These are phyloP conservation scores for Saccharomyces hybrid DNA, from an alignment of 1,139 yeast species.

Conservation along the genomic window DNA sequence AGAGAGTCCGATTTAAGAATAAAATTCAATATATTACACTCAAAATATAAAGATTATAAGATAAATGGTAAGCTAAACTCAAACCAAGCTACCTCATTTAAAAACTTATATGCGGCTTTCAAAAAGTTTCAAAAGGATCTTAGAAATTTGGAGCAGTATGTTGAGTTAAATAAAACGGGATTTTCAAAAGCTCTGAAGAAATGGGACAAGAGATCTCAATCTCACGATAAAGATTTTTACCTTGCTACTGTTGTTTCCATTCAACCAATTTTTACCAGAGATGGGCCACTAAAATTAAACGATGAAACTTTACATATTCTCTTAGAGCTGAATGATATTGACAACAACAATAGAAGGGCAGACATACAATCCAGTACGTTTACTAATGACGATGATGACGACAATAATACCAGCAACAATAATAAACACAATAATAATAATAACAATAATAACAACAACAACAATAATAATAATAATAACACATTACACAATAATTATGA, in stretches of 20 bases:
- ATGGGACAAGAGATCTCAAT: constrained; percentile 95
- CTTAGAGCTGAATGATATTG: constrained; percentile 77
- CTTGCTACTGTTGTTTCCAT: constrained; percentile 89
- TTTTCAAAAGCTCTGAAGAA: constrained; percentile 90
- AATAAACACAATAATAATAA: constrained; percentile 3
- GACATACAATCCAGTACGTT: constrained; percentile 47
- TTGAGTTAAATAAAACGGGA: constrained; percentile 90
- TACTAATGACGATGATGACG: constrained; percentile 29
- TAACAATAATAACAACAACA: background rate
- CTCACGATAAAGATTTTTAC: constrained; percentile 88
- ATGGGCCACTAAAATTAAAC: constrained; percentile 76
- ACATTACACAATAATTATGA: background rate
- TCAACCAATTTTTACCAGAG: constrained; percentile 92
- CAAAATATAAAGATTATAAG: constrained; percentile 59
- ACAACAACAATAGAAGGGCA: constrained; percentile 55
- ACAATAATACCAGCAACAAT: background rate
- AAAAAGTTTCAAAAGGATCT: constrained; percentile 85
- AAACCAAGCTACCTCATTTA: constrained; percentile 50
- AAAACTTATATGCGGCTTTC: constrained; percentile 75
- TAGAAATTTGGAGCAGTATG: constrained; percentile 82
- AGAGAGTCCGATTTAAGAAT: constrained; percentile 81
- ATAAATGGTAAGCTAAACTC: constrained; percentile 40
- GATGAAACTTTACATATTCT: constrained; percentile 51
- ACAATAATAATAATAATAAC: background rate
- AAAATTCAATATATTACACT: constrained; percentile 65